Percentiles rank a stretch among this genome's conserved stretches.
Conservation (phyloP, 2,329 filamentous ascomycete species). For the Anisogramma anomala region DNA sequence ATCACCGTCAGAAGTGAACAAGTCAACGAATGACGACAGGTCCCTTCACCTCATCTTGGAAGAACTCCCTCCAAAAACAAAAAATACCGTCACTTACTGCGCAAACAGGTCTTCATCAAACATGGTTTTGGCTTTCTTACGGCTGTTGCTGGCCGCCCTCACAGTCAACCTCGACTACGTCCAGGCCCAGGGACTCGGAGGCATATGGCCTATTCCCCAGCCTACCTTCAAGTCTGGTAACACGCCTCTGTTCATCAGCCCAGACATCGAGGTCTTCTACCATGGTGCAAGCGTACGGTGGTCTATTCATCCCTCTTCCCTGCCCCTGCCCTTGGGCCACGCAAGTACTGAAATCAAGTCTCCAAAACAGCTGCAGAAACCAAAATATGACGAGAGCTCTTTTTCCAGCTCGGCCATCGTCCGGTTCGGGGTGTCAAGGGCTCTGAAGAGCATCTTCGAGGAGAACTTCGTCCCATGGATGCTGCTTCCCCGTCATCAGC, state of each 20-base stretch:
- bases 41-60: no score
- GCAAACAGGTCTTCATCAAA: no score
- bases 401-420: slow-evolving; percentile 43
- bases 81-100: no score
- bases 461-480: slow-evolving; percentile 69
- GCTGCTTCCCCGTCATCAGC: slow-evolving; percentile 48
- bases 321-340: no score
- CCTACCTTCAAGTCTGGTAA: slow-evolving; percentile 37
- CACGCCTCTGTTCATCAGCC: slow-evolving; percentile 40
- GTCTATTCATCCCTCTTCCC: no score
- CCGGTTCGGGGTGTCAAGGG: slow-evolving; percentile 44
- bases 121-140: slow-evolving; percentile 15
- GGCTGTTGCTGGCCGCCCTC: slow-evolving; percentile 26
- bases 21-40: no score
- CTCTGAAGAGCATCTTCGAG: slow-evolving; percentile 52
- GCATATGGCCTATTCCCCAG: slow-evolving; percentile 45
- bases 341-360: slow-evolving; percentile 26
- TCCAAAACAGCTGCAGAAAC: slow-evolving; percentile 36
- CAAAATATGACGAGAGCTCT: slow-evolving; percentile 28
- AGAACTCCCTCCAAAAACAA: no score
- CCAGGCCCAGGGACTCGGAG: slow-evolving; percentile 25
- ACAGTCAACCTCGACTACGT: slow-evolving; percentile 30
- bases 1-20: no score
- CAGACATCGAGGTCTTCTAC: slow-evolving; percentile 42
- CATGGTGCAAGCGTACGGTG: slow-evolving; percentile 46